phyloP scores from a whole-genome alignment of 805 yeast genomes.

The Isabelozyma gotoi region DNA sequence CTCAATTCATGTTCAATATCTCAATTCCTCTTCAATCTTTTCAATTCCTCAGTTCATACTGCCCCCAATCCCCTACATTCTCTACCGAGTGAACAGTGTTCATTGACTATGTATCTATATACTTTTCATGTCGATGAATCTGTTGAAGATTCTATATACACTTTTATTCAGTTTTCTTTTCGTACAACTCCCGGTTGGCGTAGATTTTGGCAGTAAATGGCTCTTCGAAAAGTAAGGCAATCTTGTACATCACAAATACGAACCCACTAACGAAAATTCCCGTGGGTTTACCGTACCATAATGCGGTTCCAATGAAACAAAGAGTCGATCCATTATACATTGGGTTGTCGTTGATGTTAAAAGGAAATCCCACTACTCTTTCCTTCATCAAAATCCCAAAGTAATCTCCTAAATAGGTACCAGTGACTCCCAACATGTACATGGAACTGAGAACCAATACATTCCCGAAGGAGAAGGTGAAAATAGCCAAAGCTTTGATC shows the following conservation, averaged over 20 bases:
- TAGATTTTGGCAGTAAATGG: constrained; percentile 94
- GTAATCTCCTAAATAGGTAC: constrained; percentile 96
- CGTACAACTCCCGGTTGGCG: constrained; percentile 54
- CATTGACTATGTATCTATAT: not conserved
- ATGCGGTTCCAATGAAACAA: constrained; percentile 86
- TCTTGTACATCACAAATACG: constrained; percentile 77
- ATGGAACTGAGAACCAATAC: constrained; percentile 79
- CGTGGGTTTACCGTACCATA: constrained; percentile 86
- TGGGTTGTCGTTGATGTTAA: constrained; percentile 87
- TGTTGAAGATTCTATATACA: not conserved
- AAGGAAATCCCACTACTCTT: constrained; percentile 90
- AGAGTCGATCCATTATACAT: constrained; percentile 94
- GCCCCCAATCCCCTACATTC: no score
- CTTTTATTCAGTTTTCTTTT: not conserved
- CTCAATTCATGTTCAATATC: no score
- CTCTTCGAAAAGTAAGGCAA: constrained; percentile 88
- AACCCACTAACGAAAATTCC: constrained; percentile 72
- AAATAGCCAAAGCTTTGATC: constrained; percentile 53
- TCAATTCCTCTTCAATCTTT: no score
- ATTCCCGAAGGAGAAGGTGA: constrained; percentile 67
- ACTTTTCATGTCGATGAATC: not conserved
- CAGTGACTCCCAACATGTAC: constrained; percentile 93
- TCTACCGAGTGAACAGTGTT: not conserved
- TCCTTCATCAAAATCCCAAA: constrained; percentile 93
- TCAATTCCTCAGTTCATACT: no score